Evolutionary conservation across 2,329 filamentous ascomycete species (phyloP).

Genomic region (Alternaria brassicicola): DNA sequence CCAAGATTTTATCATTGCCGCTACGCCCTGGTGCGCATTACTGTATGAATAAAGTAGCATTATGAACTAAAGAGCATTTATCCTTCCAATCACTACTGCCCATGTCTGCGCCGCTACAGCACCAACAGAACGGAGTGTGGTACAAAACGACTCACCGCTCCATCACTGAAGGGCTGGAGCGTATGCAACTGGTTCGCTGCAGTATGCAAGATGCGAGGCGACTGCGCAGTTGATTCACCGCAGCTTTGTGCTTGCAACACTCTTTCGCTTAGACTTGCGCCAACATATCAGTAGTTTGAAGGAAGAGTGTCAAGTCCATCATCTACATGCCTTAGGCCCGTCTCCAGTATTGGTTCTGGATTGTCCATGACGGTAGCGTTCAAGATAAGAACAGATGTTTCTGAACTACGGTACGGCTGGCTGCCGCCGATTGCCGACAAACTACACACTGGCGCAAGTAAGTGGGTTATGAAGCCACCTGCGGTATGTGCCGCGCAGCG

Average conservation of each 20-base stretch:
- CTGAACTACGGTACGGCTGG: constrained; percentile 2
- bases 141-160: constrained; percentile 21
- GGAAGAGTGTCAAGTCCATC: background rate
- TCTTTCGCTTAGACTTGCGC: constrained; percentile 1
- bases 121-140: background rate
- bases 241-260: constrained; percentile 7
- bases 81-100: background rate
- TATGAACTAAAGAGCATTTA: constrained; percentile 1
- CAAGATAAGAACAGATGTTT: constrained; percentile 1
- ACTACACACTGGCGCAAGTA: constrained; percentile 5
- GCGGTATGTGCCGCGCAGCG: constrained; percentile 1
- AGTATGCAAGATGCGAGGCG: constrained; percentile 15
- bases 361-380: background rate
- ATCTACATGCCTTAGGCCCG: background rate
- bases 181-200: constrained; percentile 6
- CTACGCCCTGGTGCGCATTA: background rate
- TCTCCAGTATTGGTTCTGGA: background rate
- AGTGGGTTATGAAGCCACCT: constrained; percentile 1
- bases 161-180: constrained; percentile 6
- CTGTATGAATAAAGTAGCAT: constrained; percentile 9
- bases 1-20: background rate
- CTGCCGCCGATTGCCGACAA: constrained; percentile 10
- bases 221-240: constrained; percentile 3
- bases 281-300: background rate
- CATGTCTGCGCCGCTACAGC: background rate